Evolutionary conservation across 176 grass and related monocot genomes (phyloP).

Genomic region (Oryza coarctata): DNA sequence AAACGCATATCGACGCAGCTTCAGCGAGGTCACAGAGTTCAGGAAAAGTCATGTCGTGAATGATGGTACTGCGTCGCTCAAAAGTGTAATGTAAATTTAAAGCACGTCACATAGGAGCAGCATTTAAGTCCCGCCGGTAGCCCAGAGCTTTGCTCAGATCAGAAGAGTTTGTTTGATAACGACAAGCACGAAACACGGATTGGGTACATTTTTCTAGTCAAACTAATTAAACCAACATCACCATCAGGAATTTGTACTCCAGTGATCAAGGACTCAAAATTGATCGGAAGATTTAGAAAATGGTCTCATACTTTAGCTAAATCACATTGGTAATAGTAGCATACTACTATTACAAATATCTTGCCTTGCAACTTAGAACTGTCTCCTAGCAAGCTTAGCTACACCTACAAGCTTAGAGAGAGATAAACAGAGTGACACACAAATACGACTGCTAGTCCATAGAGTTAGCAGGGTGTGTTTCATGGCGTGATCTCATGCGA

Average conservation of each 20-base stretch:
- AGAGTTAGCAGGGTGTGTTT: neutral
- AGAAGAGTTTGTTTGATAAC: neutral
- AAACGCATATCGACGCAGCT: neutral
- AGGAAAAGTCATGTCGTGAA: neutral
- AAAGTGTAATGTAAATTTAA: neutral
- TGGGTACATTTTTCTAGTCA: too few relatives aligned
- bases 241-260: neutral
- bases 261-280: neutral
- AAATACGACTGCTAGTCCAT: neutral
- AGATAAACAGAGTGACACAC: neutral
- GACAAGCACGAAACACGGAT: neutral
- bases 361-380: neutral
- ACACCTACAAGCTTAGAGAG: neutral
- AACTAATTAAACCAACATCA: too few relatives aligned
- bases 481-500: neutral
- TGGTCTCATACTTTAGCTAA: neutral
- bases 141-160: neutral
- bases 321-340: too few relatives aligned
- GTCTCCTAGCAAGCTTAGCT: neutral
- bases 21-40: neutral
- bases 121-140: neutral
- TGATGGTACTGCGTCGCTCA: neutral
- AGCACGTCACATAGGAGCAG: neutral
- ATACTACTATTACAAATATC: neutral
- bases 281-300: neutral